Evolutionary conservation across 2,329 filamentous ascomycete genomes (phyloP).

Genomic region (Fusarium tjaetaba): DNA sequence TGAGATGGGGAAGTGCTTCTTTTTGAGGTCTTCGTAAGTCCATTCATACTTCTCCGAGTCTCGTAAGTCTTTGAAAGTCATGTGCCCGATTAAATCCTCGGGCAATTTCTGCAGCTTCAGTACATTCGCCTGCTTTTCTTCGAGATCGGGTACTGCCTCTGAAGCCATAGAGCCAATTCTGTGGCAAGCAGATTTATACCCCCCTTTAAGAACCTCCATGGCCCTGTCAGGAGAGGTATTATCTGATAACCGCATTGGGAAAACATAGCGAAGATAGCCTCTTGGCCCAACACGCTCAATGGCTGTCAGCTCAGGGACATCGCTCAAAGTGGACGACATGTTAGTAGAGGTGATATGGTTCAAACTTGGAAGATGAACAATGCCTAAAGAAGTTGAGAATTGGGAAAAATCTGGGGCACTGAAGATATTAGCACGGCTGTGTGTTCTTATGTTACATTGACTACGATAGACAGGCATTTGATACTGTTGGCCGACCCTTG

Average conservation of each 20-base stretch:
- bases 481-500: not conserved
- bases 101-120: conserved; percentile 10
- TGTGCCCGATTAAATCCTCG: not conserved
- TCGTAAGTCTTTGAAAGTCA: conserved; percentile 1
- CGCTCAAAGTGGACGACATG: not conserved
- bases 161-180: conserved; percentile 8
- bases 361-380: not conserved
- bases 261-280: conserved; percentile 26
- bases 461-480: not conserved
- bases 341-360: not conserved
- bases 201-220: not conserved
- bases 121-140: conserved; percentile 6
- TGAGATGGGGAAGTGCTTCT: conserved; percentile 4
- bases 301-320: conserved; percentile 6
- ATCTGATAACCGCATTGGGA: conserved; percentile 2
- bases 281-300: conserved; percentile 11
- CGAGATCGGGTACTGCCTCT: conserved; percentile 12
- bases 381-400: not conserved
- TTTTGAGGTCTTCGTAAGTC: conserved; percentile 8
- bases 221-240: not conserved
- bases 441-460: not conserved
- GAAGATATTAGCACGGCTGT: not conserved
- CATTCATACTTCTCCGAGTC: not conserved
- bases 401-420: not conserved
- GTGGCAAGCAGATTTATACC: conserved; percentile 6